Percentiles rank a stretch among this genome's conserved stretches.
These are phyloP conservation scores for Crithidia mellificae DNA, from an alignment of 208 protist species.

Conservation along the genomic window DNA sequence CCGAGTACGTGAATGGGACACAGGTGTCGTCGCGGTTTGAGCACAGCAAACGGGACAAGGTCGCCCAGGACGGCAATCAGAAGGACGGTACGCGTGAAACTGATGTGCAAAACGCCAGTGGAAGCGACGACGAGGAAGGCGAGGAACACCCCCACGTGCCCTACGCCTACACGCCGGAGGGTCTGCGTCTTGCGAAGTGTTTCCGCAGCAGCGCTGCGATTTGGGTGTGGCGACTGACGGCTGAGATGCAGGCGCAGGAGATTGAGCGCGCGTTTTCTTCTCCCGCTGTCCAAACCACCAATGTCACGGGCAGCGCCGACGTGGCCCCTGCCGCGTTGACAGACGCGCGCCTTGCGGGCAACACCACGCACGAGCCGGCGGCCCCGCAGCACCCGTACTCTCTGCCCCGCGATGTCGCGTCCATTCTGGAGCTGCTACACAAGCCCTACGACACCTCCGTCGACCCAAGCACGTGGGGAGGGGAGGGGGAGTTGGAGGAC, in stretches of 20 bases:
- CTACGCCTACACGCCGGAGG: constrained; percentile 17
- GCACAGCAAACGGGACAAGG: background rate
- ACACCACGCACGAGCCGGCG: no score
- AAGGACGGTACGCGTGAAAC: background rate
- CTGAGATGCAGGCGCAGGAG: constrained; percentile 14
- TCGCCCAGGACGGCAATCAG: background rate
- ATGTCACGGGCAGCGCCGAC: no score
- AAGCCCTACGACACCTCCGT: constrained; percentile 14
- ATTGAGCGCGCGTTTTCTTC: background rate
- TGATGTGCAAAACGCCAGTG: background rate
- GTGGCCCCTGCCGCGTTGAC: no score
- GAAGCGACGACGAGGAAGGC: background rate
- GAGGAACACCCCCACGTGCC: background rate
- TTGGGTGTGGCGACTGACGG: constrained; percentile 21
- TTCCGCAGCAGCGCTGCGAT: constrained; percentile 20
- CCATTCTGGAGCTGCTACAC: constrained; percentile 28
- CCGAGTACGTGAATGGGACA: constrained; percentile 14
- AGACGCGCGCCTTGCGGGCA: no score
- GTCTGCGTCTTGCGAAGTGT: constrained; percentile 1
- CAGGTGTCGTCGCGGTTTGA: background rate
- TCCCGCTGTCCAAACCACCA: no score
- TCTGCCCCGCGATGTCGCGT: constrained; percentile 20
- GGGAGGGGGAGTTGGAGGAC: background rate
- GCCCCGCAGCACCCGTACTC: background rate
- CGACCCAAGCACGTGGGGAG: background rate